These are phyloP conservation scores for Eucalyptus albens DNA, from an alignment of 345 rosid species.

Conservation along the genomic window DNA sequence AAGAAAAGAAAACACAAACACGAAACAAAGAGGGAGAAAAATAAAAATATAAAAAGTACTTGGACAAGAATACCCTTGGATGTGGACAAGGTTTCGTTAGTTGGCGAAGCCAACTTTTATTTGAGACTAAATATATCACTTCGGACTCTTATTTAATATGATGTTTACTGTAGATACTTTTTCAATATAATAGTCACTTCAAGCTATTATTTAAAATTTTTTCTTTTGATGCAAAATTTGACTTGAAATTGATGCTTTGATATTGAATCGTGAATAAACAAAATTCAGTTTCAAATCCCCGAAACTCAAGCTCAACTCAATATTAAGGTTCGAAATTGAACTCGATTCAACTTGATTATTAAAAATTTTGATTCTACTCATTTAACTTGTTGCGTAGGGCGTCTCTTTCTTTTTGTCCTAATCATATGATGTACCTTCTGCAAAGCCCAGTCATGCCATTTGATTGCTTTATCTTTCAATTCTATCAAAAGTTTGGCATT, in stretches of 20 bases:
- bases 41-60: neutral
- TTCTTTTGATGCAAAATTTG: neutral
- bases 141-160: too few relatives aligned
- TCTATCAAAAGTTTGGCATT: too few relatives aligned
- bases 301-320: neutral
- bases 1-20: neutral
- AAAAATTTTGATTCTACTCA: neutral
- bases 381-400: neutral
- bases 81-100: too few relatives aligned
- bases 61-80: too few relatives aligned
- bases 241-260: neutral
- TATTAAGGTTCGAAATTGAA: neutral
- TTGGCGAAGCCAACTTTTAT: too few relatives aligned
- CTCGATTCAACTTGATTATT: too few relatives aligned
- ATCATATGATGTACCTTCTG: neutral
- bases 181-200: too few relatives aligned
- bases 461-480: too few relatives aligned
- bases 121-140: too few relatives aligned
- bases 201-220: fast-evolving
- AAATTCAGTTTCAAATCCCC: neutral
- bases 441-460: neutral
- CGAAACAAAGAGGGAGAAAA: neutral
- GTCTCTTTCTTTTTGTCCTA: neutral
- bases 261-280: too few relatives aligned
- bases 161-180: fast-evolving